Base-by-base conservation (phyloP, 2,329 filamentous ascomycete genomes). In the Capronia epimyces region DNA sequence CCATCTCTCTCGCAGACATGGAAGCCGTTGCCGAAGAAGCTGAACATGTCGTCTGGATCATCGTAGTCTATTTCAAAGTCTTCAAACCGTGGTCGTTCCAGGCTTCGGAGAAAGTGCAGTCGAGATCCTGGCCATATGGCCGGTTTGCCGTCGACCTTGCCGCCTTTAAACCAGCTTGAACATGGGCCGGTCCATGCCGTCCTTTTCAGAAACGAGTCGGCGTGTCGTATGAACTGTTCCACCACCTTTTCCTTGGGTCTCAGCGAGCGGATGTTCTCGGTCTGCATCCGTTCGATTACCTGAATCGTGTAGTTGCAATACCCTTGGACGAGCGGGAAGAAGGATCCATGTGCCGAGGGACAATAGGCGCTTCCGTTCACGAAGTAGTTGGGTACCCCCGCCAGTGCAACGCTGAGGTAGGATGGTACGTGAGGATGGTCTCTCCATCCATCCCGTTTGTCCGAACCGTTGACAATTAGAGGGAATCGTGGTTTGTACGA, bases 21-120 rank as follows among this genome's bases (percentile, higher is more conserved):
- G 49, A 75, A 75, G 1, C 72, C 70, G 60, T 71, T 72, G 1
- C 71, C 71, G 60, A 73, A 50, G 43, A 69, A 73, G 3, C 64
- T 63, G 57, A 69, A 73, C 40, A 62, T 48, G 55, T 72, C 71
- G 21, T 64, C 62, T 55, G 66, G 62, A 60, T 64, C 65, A 22
- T 51, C 40, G 48, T 69, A 67, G 52, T 66, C 64, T 31, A 72
- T 69, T 29, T 71, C 67, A 55, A 59, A 73, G 58, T 73, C 71
- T 57, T 73, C 70, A 56, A 64, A 72, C 49, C 70, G 53, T 22
- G 66, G 65, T 48, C 59, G 47, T 37, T 64, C 61, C 50, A 73
- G 48, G 53, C 70, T 45, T 50, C 69, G 63, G 46, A 72, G 55
- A 49, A 70, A 72, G 50, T 66, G 62, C 45, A 72, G 51, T 12